Conservation (phyloP, 164 flowering plant genomes). For the Magnolia sinica region DNA sequence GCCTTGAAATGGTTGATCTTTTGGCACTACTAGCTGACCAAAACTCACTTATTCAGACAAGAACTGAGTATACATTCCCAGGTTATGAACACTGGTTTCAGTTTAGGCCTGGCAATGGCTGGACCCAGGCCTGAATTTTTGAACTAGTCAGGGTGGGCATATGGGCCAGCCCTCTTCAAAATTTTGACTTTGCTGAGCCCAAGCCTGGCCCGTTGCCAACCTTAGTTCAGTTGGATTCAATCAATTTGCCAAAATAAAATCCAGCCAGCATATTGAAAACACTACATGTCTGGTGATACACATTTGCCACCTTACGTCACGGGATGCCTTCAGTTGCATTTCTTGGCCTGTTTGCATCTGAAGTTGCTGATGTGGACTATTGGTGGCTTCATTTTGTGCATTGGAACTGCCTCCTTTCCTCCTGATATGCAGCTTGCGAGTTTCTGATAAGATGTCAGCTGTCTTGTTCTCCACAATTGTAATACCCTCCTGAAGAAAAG, state of each 20-base stretch:
- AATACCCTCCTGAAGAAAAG: conserved; percentile 66
- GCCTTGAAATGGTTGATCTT: neutral
- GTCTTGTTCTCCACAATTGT: conserved; percentile 75
- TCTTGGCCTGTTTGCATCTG: conserved; percentile 56
- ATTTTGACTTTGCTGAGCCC: too few relatives aligned
- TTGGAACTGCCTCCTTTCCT: conserved; percentile 49
- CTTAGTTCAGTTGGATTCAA: neutral
- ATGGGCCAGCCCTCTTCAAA: too few relatives aligned
- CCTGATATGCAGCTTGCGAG: conserved; percentile 69
- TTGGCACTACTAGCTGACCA: neutral
- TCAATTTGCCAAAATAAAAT: neutral
- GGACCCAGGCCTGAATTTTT: too few relatives aligned
- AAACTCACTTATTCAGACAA: neutral
- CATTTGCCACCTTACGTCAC: conserved; percentile 97
- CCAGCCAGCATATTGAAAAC: neutral
- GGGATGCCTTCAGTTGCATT: conserved; percentile 96
- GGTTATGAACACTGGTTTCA: neutral
- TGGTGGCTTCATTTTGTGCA: conserved; percentile 28
- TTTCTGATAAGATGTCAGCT: conserved; percentile 80
- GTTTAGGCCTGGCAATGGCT: too few relatives aligned
- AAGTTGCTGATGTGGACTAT: conserved; percentile 32
- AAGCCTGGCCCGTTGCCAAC: too few relatives aligned
- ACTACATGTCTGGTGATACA: conserved; percentile 28
- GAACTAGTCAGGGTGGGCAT: too few relatives aligned
- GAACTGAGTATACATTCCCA: neutral